These are phyloP conservation scores for Picea engelmannii DNA, from an alignment of 83 land plant genomes.

Conservation along the genomic window DNA sequence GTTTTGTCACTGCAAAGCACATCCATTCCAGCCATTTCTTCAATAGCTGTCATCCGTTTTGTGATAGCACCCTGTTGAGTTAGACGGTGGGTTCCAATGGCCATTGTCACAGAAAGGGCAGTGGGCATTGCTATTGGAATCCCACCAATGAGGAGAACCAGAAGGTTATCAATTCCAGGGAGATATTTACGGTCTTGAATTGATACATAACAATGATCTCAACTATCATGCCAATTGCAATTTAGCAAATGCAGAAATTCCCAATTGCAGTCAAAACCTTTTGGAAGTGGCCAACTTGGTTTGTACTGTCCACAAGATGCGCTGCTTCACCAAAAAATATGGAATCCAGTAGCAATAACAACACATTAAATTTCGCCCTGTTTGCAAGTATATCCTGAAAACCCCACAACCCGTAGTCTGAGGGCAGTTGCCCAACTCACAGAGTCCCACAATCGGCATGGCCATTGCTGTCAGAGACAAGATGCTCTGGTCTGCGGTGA, in stretches of 20 bases:
- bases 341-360: conserved; percentile 62
- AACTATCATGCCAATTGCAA: conserved; percentile 44
- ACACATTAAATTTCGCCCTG: conserved; percentile 55
- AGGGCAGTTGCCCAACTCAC: no score
- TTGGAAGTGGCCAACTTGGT: conserved; percentile 59
- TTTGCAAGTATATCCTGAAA: conserved; percentile 58
- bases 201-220: conserved; percentile 63
- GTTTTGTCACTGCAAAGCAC: conserved; percentile 32
- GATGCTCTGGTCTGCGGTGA: no score
- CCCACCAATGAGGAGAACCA: conserved; percentile 42
- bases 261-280: conserved; percentile 60
- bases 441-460: no score
- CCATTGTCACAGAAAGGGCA: conserved; percentile 70
- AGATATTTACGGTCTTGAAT: conserved; percentile 20
- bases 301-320: conserved; percentile 55
- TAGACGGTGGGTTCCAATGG: background rate
- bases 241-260: conserved; percentile 19
- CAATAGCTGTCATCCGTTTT: conserved; percentile 7
- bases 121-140: conserved; percentile 51
- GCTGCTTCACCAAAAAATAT: conserved; percentile 72
- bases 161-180: conserved; percentile 55
- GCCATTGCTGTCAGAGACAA: no score
- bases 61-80: conserved; percentile 47
- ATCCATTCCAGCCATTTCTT: no score
- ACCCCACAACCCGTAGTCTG: no score